Percentiles rank a stretch among this genome's conserved stretches.
These are phyloP conservation scores for Beverwykella pulmonaria DNA, from an alignment of 495 filamentous ascomycete species.

Conservation along the genomic window DNA sequence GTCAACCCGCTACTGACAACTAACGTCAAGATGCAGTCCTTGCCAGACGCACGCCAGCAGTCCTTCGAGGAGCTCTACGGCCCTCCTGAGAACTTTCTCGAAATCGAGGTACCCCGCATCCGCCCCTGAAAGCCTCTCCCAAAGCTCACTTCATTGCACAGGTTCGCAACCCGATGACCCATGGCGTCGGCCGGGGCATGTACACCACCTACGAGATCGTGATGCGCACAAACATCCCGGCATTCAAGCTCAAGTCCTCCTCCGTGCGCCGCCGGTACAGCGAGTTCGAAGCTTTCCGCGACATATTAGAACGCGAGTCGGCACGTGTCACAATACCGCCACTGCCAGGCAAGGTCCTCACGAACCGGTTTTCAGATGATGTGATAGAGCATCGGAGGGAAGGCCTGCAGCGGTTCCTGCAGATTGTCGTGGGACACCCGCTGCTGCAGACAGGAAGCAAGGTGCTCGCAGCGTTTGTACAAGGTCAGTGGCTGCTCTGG, in stretches of 20 bases:
- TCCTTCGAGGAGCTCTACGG: slow-evolving; percentile 99
- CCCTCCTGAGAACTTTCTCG: slow-evolving; percentile 96
- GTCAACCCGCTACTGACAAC: not conserved
- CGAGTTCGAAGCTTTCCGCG: slow-evolving; percentile 98
- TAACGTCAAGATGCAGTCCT: slow-evolving; percentile 38
- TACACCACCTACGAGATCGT: slow-evolving; percentile 98
- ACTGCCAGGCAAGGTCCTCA: slow-evolving; percentile 95
- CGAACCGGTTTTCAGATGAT: slow-evolving; percentile 96
- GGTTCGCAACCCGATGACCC: slow-evolving; percentile 94
- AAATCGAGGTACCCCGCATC: slow-evolving; percentile 76
- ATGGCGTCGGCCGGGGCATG: slow-evolving; percentile 91
- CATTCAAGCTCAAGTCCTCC: slow-evolving; percentile 89
- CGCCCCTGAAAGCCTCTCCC: slow-evolving; percentile 3
- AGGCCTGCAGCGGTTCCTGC: slow-evolving; percentile 91
- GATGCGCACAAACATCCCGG: slow-evolving; percentile 96
- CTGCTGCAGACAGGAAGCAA: slow-evolving; percentile 97
- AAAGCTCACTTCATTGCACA: slow-evolving; percentile 44
- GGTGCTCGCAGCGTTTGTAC: slow-evolving; percentile 92
- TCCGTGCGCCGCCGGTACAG: slow-evolving; percentile 90
- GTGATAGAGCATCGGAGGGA: slow-evolving; percentile 95
- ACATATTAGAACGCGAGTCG: slow-evolving; percentile 93
- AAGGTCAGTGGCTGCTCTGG: slow-evolving; percentile 63
- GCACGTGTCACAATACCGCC: slow-evolving; percentile 95
- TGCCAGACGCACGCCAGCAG: slow-evolving; percentile 66
- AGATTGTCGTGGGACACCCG: slow-evolving; percentile 97